Conservation (phyloP, 2,329 filamentous ascomycete genomes). For the Ophiocordyceps camponoti-leonardi region DNA sequence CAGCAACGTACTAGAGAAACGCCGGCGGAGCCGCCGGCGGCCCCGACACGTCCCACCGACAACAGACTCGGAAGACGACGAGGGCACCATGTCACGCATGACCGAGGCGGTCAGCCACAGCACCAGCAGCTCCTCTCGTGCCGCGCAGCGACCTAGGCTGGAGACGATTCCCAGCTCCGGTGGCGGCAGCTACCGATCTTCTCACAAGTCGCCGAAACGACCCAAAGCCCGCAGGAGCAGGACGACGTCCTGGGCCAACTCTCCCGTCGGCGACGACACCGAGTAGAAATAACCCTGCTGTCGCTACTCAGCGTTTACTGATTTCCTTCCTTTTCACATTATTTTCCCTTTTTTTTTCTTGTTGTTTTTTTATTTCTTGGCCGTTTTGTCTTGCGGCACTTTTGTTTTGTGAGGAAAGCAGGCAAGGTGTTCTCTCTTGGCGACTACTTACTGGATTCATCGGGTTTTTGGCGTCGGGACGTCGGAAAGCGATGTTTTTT, state of each 20-base stretch:
- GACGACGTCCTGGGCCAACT: slow-evolving; percentile 10
- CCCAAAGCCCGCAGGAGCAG: slow-evolving; percentile 13
- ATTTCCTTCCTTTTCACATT: no score
- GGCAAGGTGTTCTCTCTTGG: slow-evolving; percentile 1
- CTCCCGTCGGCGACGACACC: slow-evolving; percentile 19
- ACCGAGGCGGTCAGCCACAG: slow-evolving; percentile 10
- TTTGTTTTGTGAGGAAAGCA: slow-evolving; percentile 2
- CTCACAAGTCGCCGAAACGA: slow-evolving; percentile 13
- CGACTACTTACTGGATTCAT: background rate
- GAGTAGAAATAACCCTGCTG: slow-evolving; percentile 8
- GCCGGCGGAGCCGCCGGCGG: slow-evolving; percentile 8
- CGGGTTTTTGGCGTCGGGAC: slow-evolving; percentile 2
- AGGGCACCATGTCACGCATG: slow-evolving; percentile 11
- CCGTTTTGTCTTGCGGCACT: background rate
- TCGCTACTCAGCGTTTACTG: background rate
- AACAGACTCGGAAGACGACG: slow-evolving; percentile 16
- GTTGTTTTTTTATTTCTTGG: slow-evolving; percentile 2
- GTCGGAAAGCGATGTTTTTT: slow-evolving; percentile 7
- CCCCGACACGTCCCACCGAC: slow-evolving; percentile 13
- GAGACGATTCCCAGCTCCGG: slow-evolving; percentile 28
- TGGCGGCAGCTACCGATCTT: slow-evolving; percentile 10
- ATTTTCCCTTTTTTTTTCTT: background rate
- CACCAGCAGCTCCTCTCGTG: slow-evolving; percentile 12
- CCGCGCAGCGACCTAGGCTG: slow-evolving; percentile 24
- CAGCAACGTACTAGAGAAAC: slow-evolving; percentile 12